Evolutionary conservation across 768 basidiomycete species (phyloP), one percentile per base, ranked within the genome.

Genomic region (Termitomyces bulborhizus): DNA sequence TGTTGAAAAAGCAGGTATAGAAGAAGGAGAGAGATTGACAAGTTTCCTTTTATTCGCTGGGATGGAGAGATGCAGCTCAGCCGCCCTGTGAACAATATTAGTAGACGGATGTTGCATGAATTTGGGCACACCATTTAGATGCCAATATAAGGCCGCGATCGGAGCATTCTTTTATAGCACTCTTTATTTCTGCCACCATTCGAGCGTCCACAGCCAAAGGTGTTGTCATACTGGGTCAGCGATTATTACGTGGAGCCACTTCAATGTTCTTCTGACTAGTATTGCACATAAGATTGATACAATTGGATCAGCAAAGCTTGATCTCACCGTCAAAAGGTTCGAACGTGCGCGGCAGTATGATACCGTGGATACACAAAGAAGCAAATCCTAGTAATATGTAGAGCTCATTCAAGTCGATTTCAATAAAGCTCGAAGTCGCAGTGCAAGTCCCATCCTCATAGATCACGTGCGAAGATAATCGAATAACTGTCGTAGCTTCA

Each of bases 71-170:
- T 90, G 73, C 29, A 93, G 73, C 64, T 93, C 90, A 26, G 89
- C 84, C 26, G 87, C 82, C 90, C 90, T 93, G 57, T 32, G 46
- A 4, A 53, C 24, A 24, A 49, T 50, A 9, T 13, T 26, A 13
- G 18, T 15, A 46, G 13, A 21, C 32, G 5, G n/a, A 39, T 18
- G 2, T 24, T 13, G 31, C 18, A 59, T 29, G 51, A 13, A 21
- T 15, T 24, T 7, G 60, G 3, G 26, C 76, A 54, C 65, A 91
- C 90, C 90, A 93, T 76, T 90, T 92, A 34, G 88, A 79, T 51
- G 90, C 87, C 29, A 80, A 75, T 15, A 74, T 68, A 40, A 93
- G 71, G 2, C 90, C 87, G 66, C 90, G 74, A 27, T 88, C 85
- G 16, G 85, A 75, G 61, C 90, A 92, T 64, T 92, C 87, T 56